These are phyloP conservation scores for Hymenoscyphus albidus DNA, from an alignment of 2,329 filamentous ascomycete genomes.

Conservation along the genomic window DNA sequence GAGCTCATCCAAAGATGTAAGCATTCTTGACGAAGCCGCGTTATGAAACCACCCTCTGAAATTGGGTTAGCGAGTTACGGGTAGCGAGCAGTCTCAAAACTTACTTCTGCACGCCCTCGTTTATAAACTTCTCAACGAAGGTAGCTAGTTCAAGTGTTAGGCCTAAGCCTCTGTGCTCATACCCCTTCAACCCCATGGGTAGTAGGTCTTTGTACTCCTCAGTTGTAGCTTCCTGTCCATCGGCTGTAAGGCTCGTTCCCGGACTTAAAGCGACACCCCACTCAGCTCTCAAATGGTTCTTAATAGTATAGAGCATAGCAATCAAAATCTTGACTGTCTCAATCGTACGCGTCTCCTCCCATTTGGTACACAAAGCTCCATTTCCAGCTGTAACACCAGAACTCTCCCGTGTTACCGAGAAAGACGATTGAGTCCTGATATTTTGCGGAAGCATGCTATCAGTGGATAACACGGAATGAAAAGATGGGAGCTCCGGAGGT, in stretches of 20 bases:
- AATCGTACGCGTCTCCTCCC: conserved; percentile 47
- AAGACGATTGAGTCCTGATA: conserved; percentile 6
- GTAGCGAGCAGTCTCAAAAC: not conserved
- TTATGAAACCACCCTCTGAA: conserved; percentile 54
- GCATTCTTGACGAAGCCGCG: conserved; percentile 55
- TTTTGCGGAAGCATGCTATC: conserved; percentile 23
- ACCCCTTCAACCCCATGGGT: conserved; percentile 46
- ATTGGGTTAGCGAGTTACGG: not conserved
- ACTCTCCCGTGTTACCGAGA: not conserved
- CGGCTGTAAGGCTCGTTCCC: conserved; percentile 31
- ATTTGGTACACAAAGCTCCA: conserved; percentile 16
- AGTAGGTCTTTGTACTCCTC: conserved; percentile 50
- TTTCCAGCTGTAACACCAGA: conserved; percentile 9
- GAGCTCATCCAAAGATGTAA: conserved; percentile 52
- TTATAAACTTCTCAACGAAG: conserved; percentile 57
- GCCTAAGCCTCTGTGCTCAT: conserved; percentile 56
- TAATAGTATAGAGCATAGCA: conserved; percentile 59
- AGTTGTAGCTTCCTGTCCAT: conserved; percentile 34
- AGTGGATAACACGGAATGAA: conserved; percentile 23
- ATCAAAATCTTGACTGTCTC: conserved; percentile 54
- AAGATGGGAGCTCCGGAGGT: conserved; percentile 28
- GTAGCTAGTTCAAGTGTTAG: conserved; percentile 58
- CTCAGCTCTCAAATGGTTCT: conserved; percentile 60
- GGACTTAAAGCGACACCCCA: conserved; percentile 46
- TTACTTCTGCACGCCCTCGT: conserved; percentile 45